These are phyloP conservation scores for Perilla frutescens DNA, from an alignment of 257 asterid genomes.

Conservation along the genomic window DNA sequence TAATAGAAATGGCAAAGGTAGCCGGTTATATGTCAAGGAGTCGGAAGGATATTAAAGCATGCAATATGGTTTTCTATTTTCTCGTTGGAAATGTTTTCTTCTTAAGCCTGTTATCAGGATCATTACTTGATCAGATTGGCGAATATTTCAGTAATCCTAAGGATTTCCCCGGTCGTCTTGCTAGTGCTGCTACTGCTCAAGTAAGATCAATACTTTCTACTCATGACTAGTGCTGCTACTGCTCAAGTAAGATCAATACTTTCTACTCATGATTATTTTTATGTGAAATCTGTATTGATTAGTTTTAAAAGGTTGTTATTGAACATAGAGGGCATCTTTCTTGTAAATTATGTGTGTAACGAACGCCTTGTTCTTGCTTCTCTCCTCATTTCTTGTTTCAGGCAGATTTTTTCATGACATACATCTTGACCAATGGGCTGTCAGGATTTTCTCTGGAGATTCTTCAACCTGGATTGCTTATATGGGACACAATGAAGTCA, in stretches of 20 bases:
- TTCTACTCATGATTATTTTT: background rate
- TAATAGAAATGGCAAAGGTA: slow-evolving; percentile 69
- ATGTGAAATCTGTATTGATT: background rate
- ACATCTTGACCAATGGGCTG: slow-evolving; percentile 87
- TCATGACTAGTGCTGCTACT: slow-evolving; percentile 53
- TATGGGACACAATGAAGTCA: slow-evolving; percentile 74
- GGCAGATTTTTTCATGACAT: slow-evolving; percentile 93
- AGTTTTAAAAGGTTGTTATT: background rate
- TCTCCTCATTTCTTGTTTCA: slow-evolving; percentile 38
- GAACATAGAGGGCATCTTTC: background rate
- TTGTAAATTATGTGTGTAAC: slow-evolving; percentile 5
- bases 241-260: slow-evolving; percentile 60
- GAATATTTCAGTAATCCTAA: slow-evolving; percentile 78
- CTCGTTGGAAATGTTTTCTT: slow-evolving; percentile 90
- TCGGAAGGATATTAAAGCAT: slow-evolving; percentile 79
- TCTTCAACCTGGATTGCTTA: slow-evolving; percentile 94
- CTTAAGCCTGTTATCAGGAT: slow-evolving; percentile 86
- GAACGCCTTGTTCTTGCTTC: slow-evolving; percentile 12
- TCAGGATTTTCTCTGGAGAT: slow-evolving; percentile 91
- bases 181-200: slow-evolving; percentile 88
- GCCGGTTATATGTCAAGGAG: slow-evolving; percentile 84
- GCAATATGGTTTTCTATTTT: slow-evolving; percentile 93
- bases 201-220: slow-evolving; percentile 39
- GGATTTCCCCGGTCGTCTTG: slow-evolving; percentile 86
- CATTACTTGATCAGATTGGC: slow-evolving; percentile 89